Base-by-base conservation (phyloP, 495 filamentous ascomycete genomes). In the Letharia lupina region DNA sequence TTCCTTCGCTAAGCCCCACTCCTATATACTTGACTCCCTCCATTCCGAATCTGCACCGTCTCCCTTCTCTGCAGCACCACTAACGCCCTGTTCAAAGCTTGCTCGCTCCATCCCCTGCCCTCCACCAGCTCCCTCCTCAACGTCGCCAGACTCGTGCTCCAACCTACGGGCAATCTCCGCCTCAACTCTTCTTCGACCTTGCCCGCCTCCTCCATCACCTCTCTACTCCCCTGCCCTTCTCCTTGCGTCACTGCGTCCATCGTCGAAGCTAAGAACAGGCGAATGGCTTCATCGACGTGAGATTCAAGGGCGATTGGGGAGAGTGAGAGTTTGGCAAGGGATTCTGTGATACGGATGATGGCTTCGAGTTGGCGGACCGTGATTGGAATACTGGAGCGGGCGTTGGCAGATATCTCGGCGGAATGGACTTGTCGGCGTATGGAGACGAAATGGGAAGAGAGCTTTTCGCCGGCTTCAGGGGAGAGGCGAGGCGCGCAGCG, bases 221-320 rank as follows among this genome's bases (percentile, higher is more conserved):
- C 94, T 70, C 87, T 87, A 76, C 83, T 90, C 61, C 85, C 87
- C 35, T 62, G 58, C 10, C 64, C 64, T 63, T 88, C 86, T 39
- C 93, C 94, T 71, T 96, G 91, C 54, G 89, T 91, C 50, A 97
- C 91, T 4, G 94, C 94, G 75, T 99, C 93, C 94, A 99, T 99
- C 60, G 94, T 99, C 3, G 86, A 90, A 54, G 93, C 95, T 7
- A 99, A 79, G 87, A 99, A 99, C 40, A 99, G 84, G 0, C 95
- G 88, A 72, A 99, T 99, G 3, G 95, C 94, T 78, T 99, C 94
- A 74, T 99, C 92, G 60, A 99, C 94, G 75, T 99, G 94, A 61
- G 84, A 81, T 75, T 96, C 92, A 2, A 87, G 91, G 31, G 93
- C 94, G 39, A 96, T 81, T 37, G 92, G 87, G 0, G 87, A 89